Evolutionary conservation across 2,329 filamentous ascomycete species (phyloP).

Genomic region (Diaporthe sp.): DNA sequence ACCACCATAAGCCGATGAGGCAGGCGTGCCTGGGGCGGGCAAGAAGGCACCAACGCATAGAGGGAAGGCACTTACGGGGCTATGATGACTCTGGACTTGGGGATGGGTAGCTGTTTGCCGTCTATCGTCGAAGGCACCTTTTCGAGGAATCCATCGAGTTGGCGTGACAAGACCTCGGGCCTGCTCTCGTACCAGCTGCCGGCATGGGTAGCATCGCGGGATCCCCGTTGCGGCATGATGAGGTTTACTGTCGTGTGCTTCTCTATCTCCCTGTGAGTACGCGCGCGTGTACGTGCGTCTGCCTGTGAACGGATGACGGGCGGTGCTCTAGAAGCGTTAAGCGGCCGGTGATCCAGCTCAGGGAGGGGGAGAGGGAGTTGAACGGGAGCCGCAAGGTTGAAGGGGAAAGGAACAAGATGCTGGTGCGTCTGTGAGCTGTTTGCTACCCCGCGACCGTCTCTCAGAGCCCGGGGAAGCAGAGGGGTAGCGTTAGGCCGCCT

Average conservation of each 20-base stretch:
- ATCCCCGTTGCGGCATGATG: constrained; percentile 50
- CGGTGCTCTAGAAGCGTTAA: not conserved
- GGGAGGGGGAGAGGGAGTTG: not conserved
- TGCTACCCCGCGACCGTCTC: not conserved
- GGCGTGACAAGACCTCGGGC: constrained; percentile 68
- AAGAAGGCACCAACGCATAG: constrained; percentile 16
- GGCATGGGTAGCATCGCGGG: constrained; percentile 78
- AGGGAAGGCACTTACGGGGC: constrained; percentile 79
- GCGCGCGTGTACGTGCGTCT: not conserved
- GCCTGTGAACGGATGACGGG: not conserved
- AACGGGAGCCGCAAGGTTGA: not conserved
- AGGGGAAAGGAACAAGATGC: not conserved
- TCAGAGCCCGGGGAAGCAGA: not conserved
- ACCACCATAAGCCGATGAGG: not conserved
- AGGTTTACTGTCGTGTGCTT: not conserved
- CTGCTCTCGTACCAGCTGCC: constrained; percentile 87
- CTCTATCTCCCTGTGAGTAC: too few species aligned
- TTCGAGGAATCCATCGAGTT: constrained; percentile 83
- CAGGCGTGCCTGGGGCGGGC: constrained; percentile 17
- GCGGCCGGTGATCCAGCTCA: not conserved
- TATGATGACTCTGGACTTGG: constrained; percentile 87
- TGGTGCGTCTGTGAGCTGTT: not conserved
- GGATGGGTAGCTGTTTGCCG: constrained; percentile 73
- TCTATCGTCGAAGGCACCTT: constrained; percentile 77
- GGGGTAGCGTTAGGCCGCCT: not conserved